Evolutionary conservation across 2,329 filamentous ascomycete genomes (phyloP), one percentile per base, ranked within the genome.

Genomic region (Zymoseptoria pseudotritici): DNA sequence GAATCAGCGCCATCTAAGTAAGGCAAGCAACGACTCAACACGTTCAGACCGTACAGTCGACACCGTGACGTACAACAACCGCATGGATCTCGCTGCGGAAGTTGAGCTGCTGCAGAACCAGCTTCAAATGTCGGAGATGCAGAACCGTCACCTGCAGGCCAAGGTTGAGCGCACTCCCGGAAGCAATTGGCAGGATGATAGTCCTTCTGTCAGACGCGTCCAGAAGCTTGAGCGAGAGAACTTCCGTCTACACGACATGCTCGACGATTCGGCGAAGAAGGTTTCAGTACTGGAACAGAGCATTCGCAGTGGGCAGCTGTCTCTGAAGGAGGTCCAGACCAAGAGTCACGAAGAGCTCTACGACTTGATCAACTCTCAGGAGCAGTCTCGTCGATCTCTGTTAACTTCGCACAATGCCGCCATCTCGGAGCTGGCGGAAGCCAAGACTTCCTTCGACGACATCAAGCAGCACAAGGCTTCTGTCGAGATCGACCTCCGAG

Each of bases 291-390:
- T 97, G 21, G 94, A 97, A 75, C 89, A 90, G 72, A 91, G 86
- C 61, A 87, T 97, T 59, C 89, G 88, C 60, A 89, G 87, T 42
- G 94, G 92, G 11, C 90, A 97, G 73, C 80, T 97, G 4, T 94
- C 91, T 0, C 80, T 97, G 51, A 89, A 91, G 54, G 93, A 97
- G 73, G 85, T 97, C 53, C 92, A 97, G 74, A 89, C 92, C 1
- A 92, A 90, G 72, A 96, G 91, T 5, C 91, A 97, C 67, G 92
- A 97, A 71, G 94, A 97, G 74, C 85, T 97, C 19, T 89, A 95
- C 65, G 91, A 97, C 64, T 82, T 96, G 49, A 87, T 97, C 71
- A 96, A 91, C 73, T 93, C 88, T 62, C 94, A 97, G 73, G 93
- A 97, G 73, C 88, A 96, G 63, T 91, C 91, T 26, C 85, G 94